phyloP scores from a whole-genome alignment of 306 rosid genomes.

The Benincasa hispida region DNA sequence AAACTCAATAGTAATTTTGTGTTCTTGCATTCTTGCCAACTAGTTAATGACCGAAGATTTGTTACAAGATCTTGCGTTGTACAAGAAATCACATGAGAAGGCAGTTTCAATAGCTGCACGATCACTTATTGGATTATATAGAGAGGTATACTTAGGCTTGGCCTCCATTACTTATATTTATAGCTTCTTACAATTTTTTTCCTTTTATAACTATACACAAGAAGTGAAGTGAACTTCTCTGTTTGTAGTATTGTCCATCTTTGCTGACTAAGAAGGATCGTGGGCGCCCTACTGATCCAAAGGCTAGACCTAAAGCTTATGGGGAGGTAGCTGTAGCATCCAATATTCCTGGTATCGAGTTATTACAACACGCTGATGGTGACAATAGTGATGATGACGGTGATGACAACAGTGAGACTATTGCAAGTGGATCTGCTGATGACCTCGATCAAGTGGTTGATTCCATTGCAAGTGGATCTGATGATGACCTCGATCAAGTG shows the following conservation, averaged over 20 bases:
- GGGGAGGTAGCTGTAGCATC: slow-evolving; percentile 51
- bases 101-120: slow-evolving; percentile 82
- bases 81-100: slow-evolving; percentile 91
- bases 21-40: slow-evolving; percentile 24
- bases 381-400: slow-evolving; percentile 8
- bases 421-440: slow-evolving; percentile 29
- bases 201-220: background rate
- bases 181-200: background rate
- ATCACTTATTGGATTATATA: slow-evolving; percentile 66
- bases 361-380: slow-evolving; percentile 29
- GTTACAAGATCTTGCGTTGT: slow-evolving; percentile 86
- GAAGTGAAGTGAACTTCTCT: background rate
- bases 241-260: slow-evolving; percentile 76
- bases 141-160: slow-evolving; percentile 43
- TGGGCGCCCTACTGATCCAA: slow-evolving; percentile 59
- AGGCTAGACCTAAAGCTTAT: slow-evolving; percentile 69
- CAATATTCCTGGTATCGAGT: slow-evolving; percentile 66
- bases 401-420: slow-evolving; percentile 21
- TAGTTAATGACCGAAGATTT: slow-evolving; percentile 85
- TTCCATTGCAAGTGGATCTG: slow-evolving; percentile 24
- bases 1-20: slow-evolving; percentile 4
- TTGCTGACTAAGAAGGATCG: slow-evolving; percentile 84
- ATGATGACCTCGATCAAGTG: slow-evolving; percentile 26
- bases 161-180: background rate
- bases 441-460: slow-evolving; percentile 27